Evolutionary conservation across 371 early-diverging fungal genomes (phyloP).

Genomic region (Mucor saturninus): DNA sequence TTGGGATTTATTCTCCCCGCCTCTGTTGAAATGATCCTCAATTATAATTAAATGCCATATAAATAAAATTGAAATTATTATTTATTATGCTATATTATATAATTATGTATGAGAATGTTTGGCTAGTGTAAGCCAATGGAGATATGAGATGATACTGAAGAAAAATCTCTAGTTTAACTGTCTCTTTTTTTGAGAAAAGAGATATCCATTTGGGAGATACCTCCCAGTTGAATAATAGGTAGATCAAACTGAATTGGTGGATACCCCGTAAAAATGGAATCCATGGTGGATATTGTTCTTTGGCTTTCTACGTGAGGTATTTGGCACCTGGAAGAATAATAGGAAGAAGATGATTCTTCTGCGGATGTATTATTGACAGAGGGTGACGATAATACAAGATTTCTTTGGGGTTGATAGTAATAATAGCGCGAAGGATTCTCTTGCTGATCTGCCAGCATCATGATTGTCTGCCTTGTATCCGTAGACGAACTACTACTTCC

Average conservation of each 20-base stretch:
- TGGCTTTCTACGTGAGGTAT: constrained; percentile 22
- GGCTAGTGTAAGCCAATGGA: background rate
- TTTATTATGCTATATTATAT: too few relatives aligned
- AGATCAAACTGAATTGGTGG: constrained; percentile 19
- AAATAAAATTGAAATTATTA: too few relatives aligned
- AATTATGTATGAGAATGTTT: background rate
- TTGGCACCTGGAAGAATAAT: constrained; percentile 12
- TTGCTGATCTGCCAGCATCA: background rate
- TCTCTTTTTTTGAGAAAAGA: constrained; percentile 19
- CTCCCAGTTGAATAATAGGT: constrained; percentile 24
- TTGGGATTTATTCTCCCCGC: too few relatives aligned
- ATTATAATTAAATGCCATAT: too few relatives aligned
- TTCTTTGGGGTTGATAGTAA: constrained; percentile 10
- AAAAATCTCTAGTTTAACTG: background rate
- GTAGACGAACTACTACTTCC: background rate
- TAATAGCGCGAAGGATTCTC: constrained; percentile 1
- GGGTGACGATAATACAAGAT: constrained; percentile 11
- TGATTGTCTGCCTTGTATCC: background rate
- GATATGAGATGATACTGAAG: background rate
- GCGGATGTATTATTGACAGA: constrained; percentile 7
- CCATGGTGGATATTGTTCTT: constrained; percentile 16
- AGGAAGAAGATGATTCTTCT: constrained; percentile 8
- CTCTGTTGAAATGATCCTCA: too few relatives aligned
- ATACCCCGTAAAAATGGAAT: constrained; percentile 8
- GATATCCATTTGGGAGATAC: constrained; percentile 19